phyloP scores from a whole-genome alignment of 1,284 basidiomycete species.

The Abortiporus biennis region DNA sequence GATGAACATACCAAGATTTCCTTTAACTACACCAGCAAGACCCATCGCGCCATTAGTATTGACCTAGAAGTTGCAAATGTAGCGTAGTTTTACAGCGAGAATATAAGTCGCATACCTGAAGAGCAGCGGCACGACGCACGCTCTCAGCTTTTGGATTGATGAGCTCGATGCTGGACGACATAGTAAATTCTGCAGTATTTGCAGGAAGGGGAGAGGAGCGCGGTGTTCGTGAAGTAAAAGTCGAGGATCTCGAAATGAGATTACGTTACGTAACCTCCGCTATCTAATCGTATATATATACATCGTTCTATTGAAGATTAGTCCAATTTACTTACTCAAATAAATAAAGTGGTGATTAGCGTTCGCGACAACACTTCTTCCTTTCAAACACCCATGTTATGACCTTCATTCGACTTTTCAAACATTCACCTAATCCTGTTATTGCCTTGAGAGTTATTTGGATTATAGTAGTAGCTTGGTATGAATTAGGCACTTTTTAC shows the following conservation, averaged over 20 bases:
- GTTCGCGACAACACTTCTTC: too few species aligned
- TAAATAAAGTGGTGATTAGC: too few species aligned
- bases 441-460: conserved; percentile 42
- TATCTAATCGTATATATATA: too few species aligned
- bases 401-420: neutral
- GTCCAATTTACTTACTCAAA: too few species aligned
- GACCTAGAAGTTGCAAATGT: conserved; percentile 62
- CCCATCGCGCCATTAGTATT: conserved; percentile 95
- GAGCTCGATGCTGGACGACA: conserved; percentile 84
- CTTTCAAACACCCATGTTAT: too few species aligned
- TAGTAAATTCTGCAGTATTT: too few species aligned
- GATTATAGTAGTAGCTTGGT: conserved; percentile 59
- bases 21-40: conserved; percentile 94
- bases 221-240: too few species aligned
- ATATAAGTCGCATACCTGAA: conserved; percentile 90
- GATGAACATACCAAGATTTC: conserved; percentile 75
- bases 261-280: too few species aligned
- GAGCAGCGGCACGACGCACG: conserved; percentile 85
- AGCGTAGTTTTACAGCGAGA: too few species aligned
- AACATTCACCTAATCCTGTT: conserved; percentile 11
- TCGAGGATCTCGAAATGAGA: too few species aligned
- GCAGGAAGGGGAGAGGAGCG: too few species aligned
- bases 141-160: conserved; percentile 97
- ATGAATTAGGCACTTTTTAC: conserved; percentile 61
- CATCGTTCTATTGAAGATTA: too few species aligned